Base-by-base conservation (phyloP, 768 basidiomycete species). In the Botryobasidium botryosum region DNA sequence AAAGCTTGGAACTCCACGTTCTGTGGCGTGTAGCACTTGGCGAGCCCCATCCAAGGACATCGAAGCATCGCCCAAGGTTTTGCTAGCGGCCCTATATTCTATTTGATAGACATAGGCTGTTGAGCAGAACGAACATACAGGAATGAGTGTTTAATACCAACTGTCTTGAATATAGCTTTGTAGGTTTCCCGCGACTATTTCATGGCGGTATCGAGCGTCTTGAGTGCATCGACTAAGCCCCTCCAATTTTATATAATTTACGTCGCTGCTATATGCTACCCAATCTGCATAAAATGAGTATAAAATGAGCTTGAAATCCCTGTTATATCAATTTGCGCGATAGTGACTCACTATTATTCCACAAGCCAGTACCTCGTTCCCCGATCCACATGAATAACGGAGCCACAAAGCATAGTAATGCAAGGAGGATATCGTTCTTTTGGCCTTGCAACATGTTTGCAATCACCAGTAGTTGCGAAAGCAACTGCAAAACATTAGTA, bases 391-490 rank as follows among this genome's bases (percentile, higher is more conserved):
- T 26, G 8, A 42, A 2, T 27, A 42, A 8, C 40, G 29, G 23
- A 15, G 40, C 24, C 24, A 26, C 24, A 27, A 42, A 26, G 40
- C 20, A 12, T 26, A 42, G 29, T 13, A 42, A 21, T 26, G 40
- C 40, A 42, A 42, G 40, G 15, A 42, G 28, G 8, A 42, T 24
- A 28, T 13, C 29, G 25, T n/a, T n/a, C n/a, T n/a, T n/a, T n/a
- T n/a, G n/a, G n/a, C n/a, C n/a, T n/a, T n/a, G n/a, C n/a, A n/a
- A n/a, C n/a, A n/a, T n/a, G n/a, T n/a, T n/a, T n/a, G n/a, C n/a
- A n/a, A n/a, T n/a, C n/a, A n/a, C n/a, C n/a, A n/a, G n/a, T n/a
- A 29, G 7, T 29, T 42, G 40, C 13, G 40, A 42, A 8, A 29
- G 15, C 13, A 42, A 26, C 10, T 21, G 25, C 8, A 42, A 15